Conservation (phyloP, 768 basidiomycete genomes). For the Trametes gibbosa region DNA sequence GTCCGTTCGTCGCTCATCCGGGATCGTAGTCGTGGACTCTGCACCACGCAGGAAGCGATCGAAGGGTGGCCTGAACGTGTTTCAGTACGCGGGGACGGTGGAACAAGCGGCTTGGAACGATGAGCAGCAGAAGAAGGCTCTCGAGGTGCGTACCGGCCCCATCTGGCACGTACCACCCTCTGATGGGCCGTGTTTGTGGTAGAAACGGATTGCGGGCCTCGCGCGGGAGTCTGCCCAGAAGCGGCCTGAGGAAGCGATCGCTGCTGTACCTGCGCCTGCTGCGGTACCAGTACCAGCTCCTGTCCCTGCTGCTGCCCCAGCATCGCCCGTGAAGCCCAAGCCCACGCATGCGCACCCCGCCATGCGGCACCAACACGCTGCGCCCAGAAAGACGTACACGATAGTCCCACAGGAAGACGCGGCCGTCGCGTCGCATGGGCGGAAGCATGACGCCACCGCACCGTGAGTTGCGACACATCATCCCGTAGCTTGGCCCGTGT, state of each 20-base stretch:
- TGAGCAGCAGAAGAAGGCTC: conserved; percentile 49
- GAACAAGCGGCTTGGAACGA: conserved; percentile 70
- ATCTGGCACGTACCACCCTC: background rate
- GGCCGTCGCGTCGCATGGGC: background rate
- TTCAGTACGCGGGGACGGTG: conserved; percentile 80
- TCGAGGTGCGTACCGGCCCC: conserved; percentile 49
- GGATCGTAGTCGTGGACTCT: conserved; percentile 11
- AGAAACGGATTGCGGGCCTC: conserved; percentile 27
- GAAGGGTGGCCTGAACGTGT: conserved; percentile 54
- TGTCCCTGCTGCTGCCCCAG: background rate
- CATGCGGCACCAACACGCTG: background rate
- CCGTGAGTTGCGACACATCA: conserved; percentile 24
- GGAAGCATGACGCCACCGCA: conserved; percentile 16
- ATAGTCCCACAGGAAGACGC: conserved; percentile 21
- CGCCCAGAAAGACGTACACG: conserved; percentile 22
- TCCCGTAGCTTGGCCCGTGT: no score
- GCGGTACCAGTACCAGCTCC: background rate
- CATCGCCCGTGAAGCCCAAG: background rate
- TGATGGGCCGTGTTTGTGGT: background rate
- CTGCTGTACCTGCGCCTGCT: background rate
- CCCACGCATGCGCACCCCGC: background rate
- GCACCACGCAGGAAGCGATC: conserved; percentile 57
- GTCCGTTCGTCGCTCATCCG: background rate
- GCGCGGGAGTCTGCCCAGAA: conserved; percentile 21
- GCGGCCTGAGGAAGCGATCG: background rate